These are phyloP conservation scores for Fusarium sp. DNA, from an alignment of 2,329 filamentous ascomycete genomes.

Conservation along the genomic window DNA sequence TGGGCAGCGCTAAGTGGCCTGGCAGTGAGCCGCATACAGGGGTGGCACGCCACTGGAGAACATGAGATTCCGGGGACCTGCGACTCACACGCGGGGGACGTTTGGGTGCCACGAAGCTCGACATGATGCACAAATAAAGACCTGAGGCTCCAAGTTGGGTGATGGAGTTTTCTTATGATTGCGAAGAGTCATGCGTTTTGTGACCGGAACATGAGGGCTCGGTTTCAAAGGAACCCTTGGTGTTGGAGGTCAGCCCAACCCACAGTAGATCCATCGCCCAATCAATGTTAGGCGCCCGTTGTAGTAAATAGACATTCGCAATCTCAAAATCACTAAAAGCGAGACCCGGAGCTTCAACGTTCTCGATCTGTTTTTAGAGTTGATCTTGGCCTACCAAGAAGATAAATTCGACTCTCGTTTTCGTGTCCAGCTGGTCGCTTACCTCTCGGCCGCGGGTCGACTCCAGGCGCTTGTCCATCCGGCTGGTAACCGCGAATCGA, in stretches of 20 bases:
- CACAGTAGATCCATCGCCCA: not conserved
- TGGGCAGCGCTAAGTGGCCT: constrained; percentile 22
- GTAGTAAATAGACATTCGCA: not conserved
- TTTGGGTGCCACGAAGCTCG: not conserved
- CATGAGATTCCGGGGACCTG: not conserved
- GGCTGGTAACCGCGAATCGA: constrained; percentile 28
- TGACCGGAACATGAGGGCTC: not conserved
- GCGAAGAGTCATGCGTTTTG: not conserved
- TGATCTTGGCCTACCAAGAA: not conserved
- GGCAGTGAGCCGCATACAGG: not conserved
- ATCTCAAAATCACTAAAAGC: too few species aligned
- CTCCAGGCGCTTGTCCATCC: constrained; percentile 3
- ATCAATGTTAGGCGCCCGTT: not conserved
- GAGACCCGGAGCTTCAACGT: too few species aligned
- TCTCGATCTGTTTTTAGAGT: not conserved
- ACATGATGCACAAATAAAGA: not conserved
- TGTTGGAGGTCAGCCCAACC: not conserved
- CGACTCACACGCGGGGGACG: not conserved
- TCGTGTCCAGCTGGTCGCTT: constrained; percentile 21
- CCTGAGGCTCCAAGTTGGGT: not conserved
- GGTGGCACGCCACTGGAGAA: not conserved
- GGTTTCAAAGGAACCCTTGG: not conserved
- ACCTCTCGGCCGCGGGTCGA: not conserved
- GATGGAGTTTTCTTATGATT: not conserved
- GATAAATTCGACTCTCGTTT: not conserved